These are phyloP conservation scores for Pseudogymnoascus sp. DNA, from an alignment of 2,329 filamentous ascomycete species.

Conservation along the genomic window DNA sequence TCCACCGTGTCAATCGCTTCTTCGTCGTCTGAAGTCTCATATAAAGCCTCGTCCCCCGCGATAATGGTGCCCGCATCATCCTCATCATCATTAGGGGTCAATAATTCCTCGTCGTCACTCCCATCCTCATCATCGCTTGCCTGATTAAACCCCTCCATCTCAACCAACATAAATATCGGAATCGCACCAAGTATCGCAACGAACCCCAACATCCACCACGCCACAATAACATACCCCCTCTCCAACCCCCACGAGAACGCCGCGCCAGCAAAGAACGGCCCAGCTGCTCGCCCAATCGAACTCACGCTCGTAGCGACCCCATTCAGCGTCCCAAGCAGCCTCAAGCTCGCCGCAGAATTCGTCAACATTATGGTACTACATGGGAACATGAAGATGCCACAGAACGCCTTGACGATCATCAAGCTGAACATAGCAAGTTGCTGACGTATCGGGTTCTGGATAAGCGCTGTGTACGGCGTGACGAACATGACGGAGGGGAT, in stretches of 20 bases:
- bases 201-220: conserved; percentile 70
- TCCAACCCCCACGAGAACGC: conserved; percentile 71
- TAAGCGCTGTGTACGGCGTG: conserved; percentile 72
- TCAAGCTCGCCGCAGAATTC: conserved; percentile 69
- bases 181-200: conserved; percentile 59
- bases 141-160: conserved; percentile 60
- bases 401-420: conserved; percentile 66
- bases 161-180: conserved; percentile 64
- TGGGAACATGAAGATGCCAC: conserved; percentile 79
- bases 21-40: conserved; percentile 17
- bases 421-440: conserved; percentile 56
- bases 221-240: conserved; percentile 65
- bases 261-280: conserved; percentile 65
- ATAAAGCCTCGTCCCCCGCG: conserved; percentile 16
- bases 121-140: conserved; percentile 32
- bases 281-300: conserved; percentile 69
- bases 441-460: conserved; percentile 41
- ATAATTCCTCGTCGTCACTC: conserved; percentile 18
- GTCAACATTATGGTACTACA: conserved; percentile 85
- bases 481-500: conserved; percentile 71
- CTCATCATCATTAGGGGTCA: conserved; percentile 14
- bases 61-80: conserved; percentile 17
- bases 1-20: conserved; percentile 20
- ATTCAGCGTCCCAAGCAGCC: conserved; percentile 79
- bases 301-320: conserved; percentile 79